phyloP scores from a whole-genome alignment of 2,329 filamentous ascomycete genomes.

The Xylariales sp. region DNA sequence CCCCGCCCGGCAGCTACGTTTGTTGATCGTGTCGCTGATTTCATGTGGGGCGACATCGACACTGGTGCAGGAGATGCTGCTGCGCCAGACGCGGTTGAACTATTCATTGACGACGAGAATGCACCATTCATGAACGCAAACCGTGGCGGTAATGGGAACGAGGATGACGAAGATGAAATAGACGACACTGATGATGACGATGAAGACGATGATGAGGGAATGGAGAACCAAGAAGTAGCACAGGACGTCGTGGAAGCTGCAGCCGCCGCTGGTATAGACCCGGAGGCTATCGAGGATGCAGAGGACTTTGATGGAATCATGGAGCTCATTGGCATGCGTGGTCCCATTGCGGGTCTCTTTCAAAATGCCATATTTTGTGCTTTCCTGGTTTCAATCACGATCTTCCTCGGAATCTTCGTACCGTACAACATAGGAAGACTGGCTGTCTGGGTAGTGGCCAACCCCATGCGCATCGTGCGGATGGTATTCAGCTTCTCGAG shows the following conservation, averaged over 20 bases:
- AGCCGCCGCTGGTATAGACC: conserved; percentile 65
- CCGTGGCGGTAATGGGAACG: conserved; percentile 32
- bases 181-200: conserved; percentile 15
- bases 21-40: conserved; percentile 46
- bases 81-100: conserved; percentile 59
- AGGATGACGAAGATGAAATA: conserved; percentile 26
- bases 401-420: conserved; percentile 80
- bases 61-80: conserved; percentile 34
- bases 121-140: conserved; percentile 31
- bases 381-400: conserved; percentile 80
- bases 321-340: conserved; percentile 94
- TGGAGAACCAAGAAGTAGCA: conserved; percentile 38
- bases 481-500: conserved; percentile 71
- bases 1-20: conserved; percentile 32
- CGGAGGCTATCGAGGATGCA: conserved; percentile 73
- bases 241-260: conserved; percentile 60
- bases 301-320: conserved; percentile 96
- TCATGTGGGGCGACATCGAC: conserved; percentile 58
- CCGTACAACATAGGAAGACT: conserved; percentile 91
- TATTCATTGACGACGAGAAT: conserved; percentile 45
- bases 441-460: conserved; percentile 72
- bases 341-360: conserved; percentile 80
- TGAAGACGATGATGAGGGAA: conserved; percentile 29
- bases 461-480: conserved; percentile 71
- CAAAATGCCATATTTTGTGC: conserved; percentile 95